These are phyloP conservation scores for Mucor velutinosus DNA, from an alignment of 371 early-diverging fungal species.

Conservation along the genomic window DNA sequence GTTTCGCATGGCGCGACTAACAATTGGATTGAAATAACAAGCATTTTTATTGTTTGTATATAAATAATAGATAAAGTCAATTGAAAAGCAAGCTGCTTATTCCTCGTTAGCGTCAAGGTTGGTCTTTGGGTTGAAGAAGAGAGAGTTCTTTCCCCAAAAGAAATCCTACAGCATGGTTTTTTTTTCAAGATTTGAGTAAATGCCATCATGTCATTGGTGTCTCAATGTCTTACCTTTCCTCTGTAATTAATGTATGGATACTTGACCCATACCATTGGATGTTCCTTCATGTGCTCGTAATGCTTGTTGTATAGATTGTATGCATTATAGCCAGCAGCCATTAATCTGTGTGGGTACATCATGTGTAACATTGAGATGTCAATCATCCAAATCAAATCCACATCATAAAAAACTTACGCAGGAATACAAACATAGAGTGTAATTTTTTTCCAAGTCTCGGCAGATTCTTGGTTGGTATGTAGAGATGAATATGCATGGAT, in stretches of 20 bases:
- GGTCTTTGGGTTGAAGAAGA: conserved; percentile 49
- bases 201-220: neutral
- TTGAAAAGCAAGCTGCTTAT: neutral
- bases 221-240: conserved; percentile 10
- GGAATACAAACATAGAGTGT: conserved; percentile 45
- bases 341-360: conserved; percentile 22
- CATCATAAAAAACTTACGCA: conserved; percentile 32
- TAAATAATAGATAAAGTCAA: no score
- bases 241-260: conserved; percentile 46
- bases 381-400: neutral
- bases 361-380: neutral
- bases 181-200: neutral
- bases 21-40: no score
- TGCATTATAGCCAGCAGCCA: conserved; percentile 42
- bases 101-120: conserved; percentile 38
- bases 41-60: no score
- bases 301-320: conserved; percentile 39
- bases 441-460: conserved; percentile 51
- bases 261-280: conserved; percentile 39
- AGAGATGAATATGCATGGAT: neutral
- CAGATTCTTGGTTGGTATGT: conserved; percentile 29
- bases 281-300: conserved; percentile 32
- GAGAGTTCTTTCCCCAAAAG: conserved; percentile 49
- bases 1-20: no score
- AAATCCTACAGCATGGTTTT: conserved; percentile 18